Evolutionary conservation across 1,139 yeast genomes (phyloP), one percentile per base, ranked within the genome.

Genomic region (Magnusiomyces ingens): DNA sequence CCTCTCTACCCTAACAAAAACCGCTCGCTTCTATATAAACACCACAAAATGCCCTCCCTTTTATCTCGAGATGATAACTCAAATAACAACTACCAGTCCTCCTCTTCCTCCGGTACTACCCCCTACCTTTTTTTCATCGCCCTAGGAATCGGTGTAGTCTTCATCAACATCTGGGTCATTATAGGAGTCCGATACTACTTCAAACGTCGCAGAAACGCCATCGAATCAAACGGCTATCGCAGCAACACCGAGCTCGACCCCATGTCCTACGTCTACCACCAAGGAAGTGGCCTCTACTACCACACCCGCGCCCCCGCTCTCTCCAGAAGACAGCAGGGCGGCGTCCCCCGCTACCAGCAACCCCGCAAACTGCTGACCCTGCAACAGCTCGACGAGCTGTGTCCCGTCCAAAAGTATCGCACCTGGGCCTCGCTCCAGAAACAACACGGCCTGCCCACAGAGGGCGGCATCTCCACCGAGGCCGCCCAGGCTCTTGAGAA

Each of bases 391-490:
- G 82, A 85, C 52, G 74, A 74, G 45, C 69, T 82, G 52, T 86
- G 86, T 65, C 95, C 95, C 0, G 69, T 73, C 37, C 77, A 79
- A 60, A 76, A 84, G 13, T 86, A 85, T 65, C 68, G 74, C 52
- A 58, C 50, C 19, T 65, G 67, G 67, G 55, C 56, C 17, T 59
- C 57, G 15, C 54, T 59, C 42, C 59, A 64, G n/a, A 58, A 59
- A 35, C 49, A 50, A 26, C 53, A 54, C 41, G 66, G 66, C 11
- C 49, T 62, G 29, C 52, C 62, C 5, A 35, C 58, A 17, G 59
- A 55, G 32, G 66, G 67, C 5, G 67, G 66, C 22, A 58, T 63
- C 10, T 60, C 65, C 11, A 51, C 57, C 15, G 40, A 43, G 13
- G 43, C 51, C 10, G 54, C 51, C 6, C 49, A 48, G 19, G 49